Base-by-base conservation (phyloP, 2,329 filamentous ascomycete species). In the Neofusicoccum sp. region DNA sequence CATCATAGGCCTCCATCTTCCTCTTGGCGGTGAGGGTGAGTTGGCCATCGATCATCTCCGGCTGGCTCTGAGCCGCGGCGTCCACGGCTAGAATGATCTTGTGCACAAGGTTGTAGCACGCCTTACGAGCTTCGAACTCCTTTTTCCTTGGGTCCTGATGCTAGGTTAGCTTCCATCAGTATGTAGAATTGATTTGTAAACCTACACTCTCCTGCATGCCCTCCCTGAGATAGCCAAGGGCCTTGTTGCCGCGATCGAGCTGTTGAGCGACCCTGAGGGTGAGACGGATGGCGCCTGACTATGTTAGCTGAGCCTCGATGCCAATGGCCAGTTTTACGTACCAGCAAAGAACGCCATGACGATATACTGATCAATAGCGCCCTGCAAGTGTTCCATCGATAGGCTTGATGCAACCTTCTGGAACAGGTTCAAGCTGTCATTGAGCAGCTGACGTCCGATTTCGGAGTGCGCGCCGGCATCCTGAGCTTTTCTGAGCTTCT, bases 71-170 rank as follows among this genome's bases (percentile, higher is more conserved):
- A 2, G 88, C 88, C 9, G 87, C 87, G 2, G 81, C 80, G 71
- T 99, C 96, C 2, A 98, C 86, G 29, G 89, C 85, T 61, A 87
- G 81, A 44, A 98, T 86, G 6, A 95, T 87, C n/a, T 85, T 82
- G 72, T 96, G 93, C 52, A 98, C 87, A n/a, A 98, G 83, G 62
- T 90, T 84, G 74, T 99, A 99, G 78, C 91, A 97, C 64, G 84
- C 81, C 70, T 89, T 89, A 56, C 96, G 87, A 68, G 87, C 85
- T 7, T 87, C 83, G 70, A 90, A 97, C 37, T 86, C 85, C 34
- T 80, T 80, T 65, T 84, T 83, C 49, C 94, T 87, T 31, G 87
- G 80, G 74, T 98, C 95, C 75, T 83, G 69, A 34, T n/a, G 12
- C 65, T 66, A 54, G 67, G 63, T 66, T 37, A 66, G 59, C n/a